Evolutionary conservation across 2,329 filamentous ascomycete genomes (phyloP), one percentile per base, ranked within the genome.

Genomic region (Leptographium galeiforme): DNA sequence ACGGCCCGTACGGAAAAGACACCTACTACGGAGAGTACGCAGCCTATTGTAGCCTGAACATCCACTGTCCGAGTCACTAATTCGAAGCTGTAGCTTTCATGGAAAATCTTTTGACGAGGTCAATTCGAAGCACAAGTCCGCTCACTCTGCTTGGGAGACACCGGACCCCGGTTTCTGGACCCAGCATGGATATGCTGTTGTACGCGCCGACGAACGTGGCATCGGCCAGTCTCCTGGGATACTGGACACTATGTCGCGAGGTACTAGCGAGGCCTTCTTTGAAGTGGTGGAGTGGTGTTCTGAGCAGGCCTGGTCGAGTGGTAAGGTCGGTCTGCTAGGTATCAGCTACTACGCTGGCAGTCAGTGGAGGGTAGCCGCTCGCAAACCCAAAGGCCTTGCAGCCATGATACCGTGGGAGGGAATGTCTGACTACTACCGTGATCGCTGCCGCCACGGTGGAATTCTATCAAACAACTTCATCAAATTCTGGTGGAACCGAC

Each of bases 1-100:
- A 87, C 58, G 84, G 84, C 0, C 84, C 84, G 0, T 87, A 87
- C 57, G 84, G 84, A 47, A 87, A 88, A 59, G 83, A 87, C 59
- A 84, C 86, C 39, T 76, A 72, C 19, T 87, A 87, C 62, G 70
- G 71, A 14, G 53, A 58, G 56, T 58, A 40, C 33, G 56, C 25
- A 48, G 6, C 2, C 8, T 2, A 5, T 6, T 32, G 1, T 11
- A 8, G 34, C 12, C 7, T 34, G 6, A 14, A 11, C 8, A 16
- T 8, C 8, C 7, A 1, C 6, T 36, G n/a, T 34, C n/a, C 12
- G 25, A 25, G 25, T 5, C 25, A 25, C 25, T 25, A 25, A 6
- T 16, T 14, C 18, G 43, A 12, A 39, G 4, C 2, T 3, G 2
- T 14, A 70, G 65, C 50, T 74, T 72, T 58, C 65, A 65, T 39